Percentiles rank a stretch among this genome's conserved stretches.
These are phyloP conservation scores for Leptographium lundbergii DNA, from an alignment of 2,329 filamentous ascomycete genomes.

Conservation along the genomic window DNA sequence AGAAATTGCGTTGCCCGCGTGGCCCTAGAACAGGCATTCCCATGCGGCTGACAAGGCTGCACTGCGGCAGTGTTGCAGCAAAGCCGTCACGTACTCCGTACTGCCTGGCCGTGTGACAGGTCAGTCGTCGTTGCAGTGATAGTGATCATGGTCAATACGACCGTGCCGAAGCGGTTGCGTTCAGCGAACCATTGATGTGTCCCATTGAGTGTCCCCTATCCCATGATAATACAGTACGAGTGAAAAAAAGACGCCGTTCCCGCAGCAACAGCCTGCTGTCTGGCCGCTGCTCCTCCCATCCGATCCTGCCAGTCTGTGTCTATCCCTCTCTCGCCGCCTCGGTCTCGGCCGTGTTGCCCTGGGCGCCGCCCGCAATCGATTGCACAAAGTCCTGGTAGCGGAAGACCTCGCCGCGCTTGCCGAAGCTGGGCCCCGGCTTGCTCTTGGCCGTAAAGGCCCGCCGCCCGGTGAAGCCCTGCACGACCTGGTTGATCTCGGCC, in stretches of 20 bases:
- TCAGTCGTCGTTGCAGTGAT: background rate
- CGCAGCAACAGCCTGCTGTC: background rate
- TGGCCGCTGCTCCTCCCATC: background rate
- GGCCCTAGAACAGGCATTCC: background rate
- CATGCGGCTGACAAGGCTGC: background rate
- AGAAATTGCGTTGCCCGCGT: conserved; percentile 1
- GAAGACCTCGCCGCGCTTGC: conserved; percentile 76
- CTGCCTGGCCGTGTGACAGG: background rate
- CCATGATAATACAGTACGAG: too few relatives aligned
- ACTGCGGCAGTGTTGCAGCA: background rate
- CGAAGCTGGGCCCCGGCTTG: conserved; percentile 26
- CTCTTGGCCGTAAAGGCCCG: conserved; percentile 67
- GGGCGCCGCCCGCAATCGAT: conserved; percentile 43
- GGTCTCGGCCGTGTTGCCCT: conserved; percentile 5
- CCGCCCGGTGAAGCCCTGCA: conserved; percentile 73
- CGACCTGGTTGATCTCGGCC: conserved; percentile 72
- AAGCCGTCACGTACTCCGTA: background rate
- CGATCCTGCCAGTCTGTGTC: background rate
- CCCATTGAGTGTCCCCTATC: too few relatives aligned
- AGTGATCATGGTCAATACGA: background rate
- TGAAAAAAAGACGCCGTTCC: background rate
- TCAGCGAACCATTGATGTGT: too few relatives aligned
- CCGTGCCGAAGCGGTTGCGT: too few relatives aligned
- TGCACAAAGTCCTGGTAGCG: conserved; percentile 85
- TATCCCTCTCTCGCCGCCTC: conserved; percentile 5